A percentile compares a stretch with the other conserved stretches of the same genome.
phyloP scores from a whole-genome alignment of 306 rosid species.

The Vicia faba region DNA sequence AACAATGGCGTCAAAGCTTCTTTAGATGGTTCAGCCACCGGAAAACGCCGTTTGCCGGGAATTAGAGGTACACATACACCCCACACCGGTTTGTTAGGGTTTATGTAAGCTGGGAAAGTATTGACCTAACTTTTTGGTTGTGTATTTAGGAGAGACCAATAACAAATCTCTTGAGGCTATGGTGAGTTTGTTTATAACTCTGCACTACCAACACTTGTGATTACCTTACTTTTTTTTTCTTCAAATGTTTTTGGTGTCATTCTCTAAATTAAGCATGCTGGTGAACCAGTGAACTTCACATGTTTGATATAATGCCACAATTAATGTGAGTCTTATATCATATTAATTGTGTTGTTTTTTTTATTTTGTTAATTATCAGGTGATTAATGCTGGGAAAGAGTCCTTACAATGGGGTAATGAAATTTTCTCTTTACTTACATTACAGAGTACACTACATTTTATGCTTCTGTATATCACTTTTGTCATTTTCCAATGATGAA shows the following conservation, averaged over 20 bases:
- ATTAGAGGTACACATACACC: conserved; percentile 54
- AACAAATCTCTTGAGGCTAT: conserved; percentile 77
- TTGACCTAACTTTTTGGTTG: conserved; percentile 13
- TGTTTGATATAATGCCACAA: neutral
- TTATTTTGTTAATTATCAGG: conserved; percentile 50
- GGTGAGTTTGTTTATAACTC: conserved; percentile 65
- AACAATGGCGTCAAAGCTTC: conserved; percentile 32
- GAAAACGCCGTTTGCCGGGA: conserved; percentile 53
- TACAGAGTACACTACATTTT: neutral
- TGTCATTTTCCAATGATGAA: neutral
- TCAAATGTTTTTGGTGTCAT: too few relatives aligned
- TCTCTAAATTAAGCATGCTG: neutral
- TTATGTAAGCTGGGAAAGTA: neutral
- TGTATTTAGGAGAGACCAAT: conserved; percentile 71
- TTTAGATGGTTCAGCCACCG: conserved; percentile 47
- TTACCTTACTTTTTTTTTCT: too few relatives aligned
- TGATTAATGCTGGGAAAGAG: conserved; percentile 76
- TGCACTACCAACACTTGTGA: too few relatives aligned
- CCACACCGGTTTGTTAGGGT: neutral
- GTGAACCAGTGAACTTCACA: conserved; percentile 1
- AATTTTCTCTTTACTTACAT: neutral
- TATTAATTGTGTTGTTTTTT: neutral
- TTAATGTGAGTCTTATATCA: neutral
- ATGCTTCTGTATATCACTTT: neutral
- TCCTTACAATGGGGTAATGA: conserved; percentile 85